Evolutionary conservation across 495 filamentous ascomycete species (phyloP).

Genomic region (Pyronema domesticum): DNA sequence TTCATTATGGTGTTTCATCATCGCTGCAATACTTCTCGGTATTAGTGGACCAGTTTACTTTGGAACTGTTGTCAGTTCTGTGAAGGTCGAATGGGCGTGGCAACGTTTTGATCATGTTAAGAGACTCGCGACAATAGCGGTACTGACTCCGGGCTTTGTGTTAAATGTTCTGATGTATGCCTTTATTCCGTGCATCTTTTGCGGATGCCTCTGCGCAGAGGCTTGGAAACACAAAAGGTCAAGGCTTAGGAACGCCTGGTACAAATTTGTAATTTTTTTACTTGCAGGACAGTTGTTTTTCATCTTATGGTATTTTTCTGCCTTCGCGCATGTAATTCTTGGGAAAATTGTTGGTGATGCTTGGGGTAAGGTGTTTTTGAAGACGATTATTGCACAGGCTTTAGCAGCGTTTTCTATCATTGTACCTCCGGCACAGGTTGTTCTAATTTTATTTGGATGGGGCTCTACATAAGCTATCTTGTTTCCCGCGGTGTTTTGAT

Average conservation of each 20-base stretch:
- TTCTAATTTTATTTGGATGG: too few species aligned
- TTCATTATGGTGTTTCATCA: background rate
- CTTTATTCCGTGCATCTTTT: background rate
- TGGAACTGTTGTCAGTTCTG: background rate
- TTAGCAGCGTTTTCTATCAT: too few species aligned
- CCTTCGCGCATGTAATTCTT: background rate
- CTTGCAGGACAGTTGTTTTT: background rate
- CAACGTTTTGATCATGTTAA: background rate
- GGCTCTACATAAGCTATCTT: too few species aligned
- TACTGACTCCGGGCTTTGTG: background rate
- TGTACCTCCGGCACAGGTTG: too few species aligned
- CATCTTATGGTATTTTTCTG: background rate
- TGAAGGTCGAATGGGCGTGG: background rate
- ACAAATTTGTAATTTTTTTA: background rate
- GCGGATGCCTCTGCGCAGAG: background rate
- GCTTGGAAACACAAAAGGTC: too few species aligned
- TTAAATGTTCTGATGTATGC: background rate
- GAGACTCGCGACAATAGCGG: background rate
- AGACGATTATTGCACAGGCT: too few species aligned
- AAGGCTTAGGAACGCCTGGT: too few species aligned
- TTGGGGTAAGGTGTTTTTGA: background rate
- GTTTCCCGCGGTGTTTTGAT: too few species aligned
- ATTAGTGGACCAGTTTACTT: background rate
- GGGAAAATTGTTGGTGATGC: conserved; percentile 3
- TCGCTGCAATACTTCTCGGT: background rate